Evolutionary conservation across 1,139 yeast genomes (phyloP).

Genomic region (Debaryomyces fabryi): DNA sequence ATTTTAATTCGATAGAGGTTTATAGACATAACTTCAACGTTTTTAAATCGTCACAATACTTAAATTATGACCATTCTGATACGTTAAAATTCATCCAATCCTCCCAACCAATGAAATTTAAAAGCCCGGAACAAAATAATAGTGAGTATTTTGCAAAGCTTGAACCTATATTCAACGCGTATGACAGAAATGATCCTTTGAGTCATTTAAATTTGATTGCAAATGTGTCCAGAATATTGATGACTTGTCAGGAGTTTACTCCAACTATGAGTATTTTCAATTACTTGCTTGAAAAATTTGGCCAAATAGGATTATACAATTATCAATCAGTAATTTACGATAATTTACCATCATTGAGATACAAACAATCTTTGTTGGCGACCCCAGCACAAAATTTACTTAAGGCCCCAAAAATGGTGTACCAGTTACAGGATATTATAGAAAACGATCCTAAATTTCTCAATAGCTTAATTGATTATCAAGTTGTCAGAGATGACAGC

Average conservation of each 20-base stretch:
- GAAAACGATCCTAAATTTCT: constrained; percentile 33
- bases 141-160: constrained; percentile 25
- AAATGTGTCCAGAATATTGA: constrained; percentile 21
- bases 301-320: constrained; percentile 22
- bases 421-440: constrained; percentile 27
- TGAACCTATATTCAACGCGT: constrained; percentile 19
- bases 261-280: constrained; percentile 30
- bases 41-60: constrained; percentile 35
- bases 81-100: constrained; percentile 21
- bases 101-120: constrained; percentile 20
- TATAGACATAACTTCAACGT: constrained; percentile 26
- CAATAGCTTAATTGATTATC: constrained; percentile 29
- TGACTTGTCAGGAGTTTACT: constrained; percentile 21
- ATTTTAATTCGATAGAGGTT: constrained; percentile 25
- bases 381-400: constrained; percentile 14
- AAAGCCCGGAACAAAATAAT: constrained; percentile 18
- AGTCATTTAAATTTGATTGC: constrained; percentile 28
- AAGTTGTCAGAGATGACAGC: constrained; percentile 23
- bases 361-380: constrained; percentile 25
- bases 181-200: constrained; percentile 13
- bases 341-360: constrained; percentile 26
- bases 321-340: constrained; percentile 33
- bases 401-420: constrained; percentile 16
- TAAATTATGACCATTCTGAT: constrained; percentile 35
- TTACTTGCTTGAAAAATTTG: constrained; percentile 31